These are phyloP conservation scores for Westerdykella aurantiaca DNA, from an alignment of 2,329 filamentous ascomycete species.

Conservation along the genomic window DNA sequence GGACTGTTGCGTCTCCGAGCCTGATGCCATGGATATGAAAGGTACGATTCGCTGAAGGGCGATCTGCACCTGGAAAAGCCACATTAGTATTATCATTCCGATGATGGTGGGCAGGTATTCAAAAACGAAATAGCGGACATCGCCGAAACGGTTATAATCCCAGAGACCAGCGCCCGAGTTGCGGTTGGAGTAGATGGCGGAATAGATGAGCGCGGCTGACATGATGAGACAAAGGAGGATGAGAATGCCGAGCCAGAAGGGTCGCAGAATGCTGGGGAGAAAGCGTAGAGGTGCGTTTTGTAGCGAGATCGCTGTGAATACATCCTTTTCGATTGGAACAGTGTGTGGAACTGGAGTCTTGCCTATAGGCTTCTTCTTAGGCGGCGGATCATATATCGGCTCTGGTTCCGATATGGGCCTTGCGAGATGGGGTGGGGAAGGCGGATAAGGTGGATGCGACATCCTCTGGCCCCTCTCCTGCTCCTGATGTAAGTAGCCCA, in stretches of 20 bases:
- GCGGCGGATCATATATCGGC: not conserved
- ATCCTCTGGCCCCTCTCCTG: constrained; percentile 25
- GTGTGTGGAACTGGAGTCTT: constrained; percentile 7
- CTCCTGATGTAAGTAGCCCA: constrained; percentile 35
- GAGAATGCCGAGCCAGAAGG: constrained; percentile 56
- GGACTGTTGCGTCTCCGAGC: constrained; percentile 53
- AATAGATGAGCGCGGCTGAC: constrained; percentile 65
- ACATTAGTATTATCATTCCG: constrained; percentile 65
- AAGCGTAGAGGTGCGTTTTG: constrained; percentile 54
- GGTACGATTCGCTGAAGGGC: constrained; percentile 73
- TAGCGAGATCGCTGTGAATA: constrained; percentile 43
- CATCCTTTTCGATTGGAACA: constrained; percentile 24
- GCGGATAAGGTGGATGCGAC: constrained; percentile 14
- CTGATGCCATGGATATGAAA: constrained; percentile 69
- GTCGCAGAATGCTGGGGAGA: constrained; percentile 65
- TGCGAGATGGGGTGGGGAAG: constrained; percentile 13
- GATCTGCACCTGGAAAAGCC: constrained; percentile 67
- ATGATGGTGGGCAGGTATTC: constrained; percentile 76
- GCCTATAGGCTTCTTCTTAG: constrained; percentile 5
- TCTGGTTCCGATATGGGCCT: constrained; percentile 6
- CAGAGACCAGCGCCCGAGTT: constrained; percentile 57
- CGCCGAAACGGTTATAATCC: constrained; percentile 63
- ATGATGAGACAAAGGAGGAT: constrained; percentile 62
- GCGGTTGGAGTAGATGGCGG: constrained; percentile 45
- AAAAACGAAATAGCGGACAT: constrained; percentile 75